Conservation (phyloP, 179 eudicot species). For the Actinidia chinensis region DNA sequence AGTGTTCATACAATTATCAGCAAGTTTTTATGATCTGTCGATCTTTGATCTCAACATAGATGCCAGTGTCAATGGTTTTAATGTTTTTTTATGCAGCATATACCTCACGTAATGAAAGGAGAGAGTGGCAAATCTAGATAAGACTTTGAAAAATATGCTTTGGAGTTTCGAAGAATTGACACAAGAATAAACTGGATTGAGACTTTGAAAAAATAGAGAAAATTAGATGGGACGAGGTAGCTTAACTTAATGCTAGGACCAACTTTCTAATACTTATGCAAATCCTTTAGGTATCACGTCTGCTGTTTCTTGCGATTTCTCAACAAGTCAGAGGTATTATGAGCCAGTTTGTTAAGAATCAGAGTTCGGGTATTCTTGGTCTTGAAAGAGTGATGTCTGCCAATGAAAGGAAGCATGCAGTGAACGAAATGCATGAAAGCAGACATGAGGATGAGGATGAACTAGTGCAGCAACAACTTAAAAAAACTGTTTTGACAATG, state of each 20-base stretch:
- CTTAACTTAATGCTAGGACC: neutral
- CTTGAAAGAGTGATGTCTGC: conserved; percentile 21
- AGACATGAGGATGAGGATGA: conserved; percentile 20
- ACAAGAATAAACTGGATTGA: neutral
- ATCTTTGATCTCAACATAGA: neutral
- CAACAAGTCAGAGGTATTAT: conserved; percentile 33
- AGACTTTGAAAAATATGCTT: neutral
- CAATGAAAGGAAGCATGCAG: conserved; percentile 19
- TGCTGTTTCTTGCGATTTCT: conserved; percentile 29
- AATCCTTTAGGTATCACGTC: conserved; percentile 40
- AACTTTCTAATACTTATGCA: conserved; percentile 19
- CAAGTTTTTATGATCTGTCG: conserved; percentile 5
- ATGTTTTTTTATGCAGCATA: conserved; percentile 53
- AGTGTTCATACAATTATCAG: conserved; percentile 19
- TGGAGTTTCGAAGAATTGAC: neutral
- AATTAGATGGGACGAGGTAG: neutral
- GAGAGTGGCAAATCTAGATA: conserved; percentile 40
- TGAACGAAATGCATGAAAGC: conserved; percentile 29
- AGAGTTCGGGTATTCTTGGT: conserved; percentile 19
- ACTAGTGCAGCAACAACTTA: conserved; percentile 19
- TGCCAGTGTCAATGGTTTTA: neutral
- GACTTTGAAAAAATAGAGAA: no score
- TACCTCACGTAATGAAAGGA: conserved; percentile 74
- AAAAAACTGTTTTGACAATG: conserved; percentile 30
- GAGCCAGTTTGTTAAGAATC: conserved; percentile 28